Evolutionary conservation across 768 basidiomycete species (phyloP).

Genomic region (Mycena kentingensis): DNA sequence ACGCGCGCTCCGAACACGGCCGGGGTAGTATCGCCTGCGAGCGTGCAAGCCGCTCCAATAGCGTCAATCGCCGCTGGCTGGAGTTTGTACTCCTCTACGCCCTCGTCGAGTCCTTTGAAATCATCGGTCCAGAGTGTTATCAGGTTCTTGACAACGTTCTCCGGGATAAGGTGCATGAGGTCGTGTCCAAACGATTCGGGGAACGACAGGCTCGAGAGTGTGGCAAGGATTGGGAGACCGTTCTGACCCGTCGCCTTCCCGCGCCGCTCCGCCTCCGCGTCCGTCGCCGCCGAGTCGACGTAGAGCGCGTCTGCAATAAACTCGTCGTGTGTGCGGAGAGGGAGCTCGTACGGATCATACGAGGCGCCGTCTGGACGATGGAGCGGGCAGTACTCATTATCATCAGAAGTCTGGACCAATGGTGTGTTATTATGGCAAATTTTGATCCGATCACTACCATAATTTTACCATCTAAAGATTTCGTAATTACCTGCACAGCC

Average conservation of each 20-base stretch:
- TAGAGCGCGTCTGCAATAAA: constrained; percentile 27
- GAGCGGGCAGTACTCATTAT: too few relatives aligned
- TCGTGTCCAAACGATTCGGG: constrained; percentile 46
- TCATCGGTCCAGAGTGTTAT: constrained; percentile 42
- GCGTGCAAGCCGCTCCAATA: neutral
- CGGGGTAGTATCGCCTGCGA: neutral
- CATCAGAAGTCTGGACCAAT: too few relatives aligned
- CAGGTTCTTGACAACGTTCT: constrained; percentile 45
- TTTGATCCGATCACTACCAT: too few relatives aligned
- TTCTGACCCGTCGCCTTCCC: constrained; percentile 38
- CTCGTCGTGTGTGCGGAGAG: constrained; percentile 33
- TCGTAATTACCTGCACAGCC: too few relatives aligned
- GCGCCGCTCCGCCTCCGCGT: constrained; percentile 22
- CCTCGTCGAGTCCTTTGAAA: constrained; percentile 42
- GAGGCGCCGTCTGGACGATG: constrained; percentile 16
- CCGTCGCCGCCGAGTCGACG: constrained; percentile 29
- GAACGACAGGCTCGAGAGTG: constrained; percentile 36
- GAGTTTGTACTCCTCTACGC: constrained; percentile 29
- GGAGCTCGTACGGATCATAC: constrained; percentile 36
- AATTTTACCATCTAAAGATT: too few relatives aligned
- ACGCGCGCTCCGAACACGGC: constrained; percentile 8
- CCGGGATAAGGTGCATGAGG: constrained; percentile 52
- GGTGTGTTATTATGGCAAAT: too few relatives aligned
- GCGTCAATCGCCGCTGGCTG: neutral
- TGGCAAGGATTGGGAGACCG: constrained; percentile 32